Percentiles rank a stretch among this genome's conserved stretches.
phyloP scores from a whole-genome alignment of 2,329 filamentous ascomycete species.

The Botryotinia calthae region DNA sequence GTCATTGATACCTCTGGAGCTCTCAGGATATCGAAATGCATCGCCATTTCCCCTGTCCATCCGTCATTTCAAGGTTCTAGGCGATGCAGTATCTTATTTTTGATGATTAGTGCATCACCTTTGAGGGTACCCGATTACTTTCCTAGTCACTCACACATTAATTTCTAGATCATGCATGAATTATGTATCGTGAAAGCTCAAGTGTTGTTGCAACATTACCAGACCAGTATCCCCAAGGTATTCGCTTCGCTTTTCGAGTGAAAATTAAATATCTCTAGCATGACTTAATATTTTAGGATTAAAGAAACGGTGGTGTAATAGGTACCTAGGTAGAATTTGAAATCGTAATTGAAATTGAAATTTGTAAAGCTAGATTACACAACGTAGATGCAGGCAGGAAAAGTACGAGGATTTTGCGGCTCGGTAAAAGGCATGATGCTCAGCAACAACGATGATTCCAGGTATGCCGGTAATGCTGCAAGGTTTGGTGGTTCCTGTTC shows the following conservation, averaged over 20 bases:
- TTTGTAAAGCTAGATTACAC: neutral
- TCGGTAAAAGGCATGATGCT: neutral
- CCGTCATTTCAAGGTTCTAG: neutral
- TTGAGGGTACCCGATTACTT: neutral
- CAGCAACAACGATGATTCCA: neutral
- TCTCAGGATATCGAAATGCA: neutral
- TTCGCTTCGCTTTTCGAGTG: neutral
- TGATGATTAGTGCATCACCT: neutral
- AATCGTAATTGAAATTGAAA: neutral
- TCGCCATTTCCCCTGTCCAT: neutral
- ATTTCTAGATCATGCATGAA: neutral
- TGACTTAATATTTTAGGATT: neutral
- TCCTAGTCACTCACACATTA: neutral
- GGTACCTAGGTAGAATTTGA: neutral
- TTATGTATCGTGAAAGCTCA: neutral
- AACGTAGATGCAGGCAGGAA: neutral
- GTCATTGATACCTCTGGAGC: neutral
- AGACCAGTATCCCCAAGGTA: neutral
- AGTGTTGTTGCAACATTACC: neutral
- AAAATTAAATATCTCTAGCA: neutral
- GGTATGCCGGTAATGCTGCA: neutral
- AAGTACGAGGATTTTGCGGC: neutral
- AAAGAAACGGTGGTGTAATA: neutral
- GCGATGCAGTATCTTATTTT: neutral
- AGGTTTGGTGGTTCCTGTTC: neutral